Evolutionary conservation across 2,329 filamentous ascomycete genomes (phyloP).

Genomic region (Amauroascus verrucosus): DNA sequence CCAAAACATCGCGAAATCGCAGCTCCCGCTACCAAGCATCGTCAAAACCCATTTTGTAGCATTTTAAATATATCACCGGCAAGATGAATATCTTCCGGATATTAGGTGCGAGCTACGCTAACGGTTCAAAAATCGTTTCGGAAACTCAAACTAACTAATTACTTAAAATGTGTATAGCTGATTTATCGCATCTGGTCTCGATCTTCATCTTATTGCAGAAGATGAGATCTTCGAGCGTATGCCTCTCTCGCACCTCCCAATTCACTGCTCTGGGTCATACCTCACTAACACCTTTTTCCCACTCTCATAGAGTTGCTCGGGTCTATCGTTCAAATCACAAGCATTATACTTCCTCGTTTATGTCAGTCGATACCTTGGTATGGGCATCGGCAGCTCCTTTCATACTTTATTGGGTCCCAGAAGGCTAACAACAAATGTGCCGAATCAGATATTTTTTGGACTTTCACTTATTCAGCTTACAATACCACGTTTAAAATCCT

Average conservation of each 20-base stretch:
- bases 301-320: slow-evolving; percentile 70
- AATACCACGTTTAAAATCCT: slow-evolving; percentile 93
- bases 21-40: too few species aligned
- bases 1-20: background rate
- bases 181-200: slow-evolving; percentile 89
- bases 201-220: slow-evolving; percentile 94
- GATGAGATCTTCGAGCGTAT: slow-evolving; percentile 84
- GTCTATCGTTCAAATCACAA: slow-evolving; percentile 98
- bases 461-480: slow-evolving; percentile 69
- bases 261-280: background rate
- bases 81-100: slow-evolving; percentile 63
- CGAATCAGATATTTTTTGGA: slow-evolving; percentile 68
- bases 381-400: slow-evolving; percentile 14
- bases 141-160: slow-evolving; percentile 12
- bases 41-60: background rate
- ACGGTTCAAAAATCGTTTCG: background rate
- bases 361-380: slow-evolving; percentile 80
- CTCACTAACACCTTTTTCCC: background rate
- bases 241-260: slow-evolving; percentile 22
- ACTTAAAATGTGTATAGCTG: slow-evolving; percentile 47
- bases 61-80: slow-evolving; percentile 16
- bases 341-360: slow-evolving; percentile 91
- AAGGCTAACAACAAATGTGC: background rate
- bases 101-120: slow-evolving; percentile 42
- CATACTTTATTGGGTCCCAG: background rate